These are phyloP conservation scores for Cladosporium cucumerinum DNA, from an alignment of 2,329 filamentous ascomycete species.

Conservation along the genomic window DNA sequence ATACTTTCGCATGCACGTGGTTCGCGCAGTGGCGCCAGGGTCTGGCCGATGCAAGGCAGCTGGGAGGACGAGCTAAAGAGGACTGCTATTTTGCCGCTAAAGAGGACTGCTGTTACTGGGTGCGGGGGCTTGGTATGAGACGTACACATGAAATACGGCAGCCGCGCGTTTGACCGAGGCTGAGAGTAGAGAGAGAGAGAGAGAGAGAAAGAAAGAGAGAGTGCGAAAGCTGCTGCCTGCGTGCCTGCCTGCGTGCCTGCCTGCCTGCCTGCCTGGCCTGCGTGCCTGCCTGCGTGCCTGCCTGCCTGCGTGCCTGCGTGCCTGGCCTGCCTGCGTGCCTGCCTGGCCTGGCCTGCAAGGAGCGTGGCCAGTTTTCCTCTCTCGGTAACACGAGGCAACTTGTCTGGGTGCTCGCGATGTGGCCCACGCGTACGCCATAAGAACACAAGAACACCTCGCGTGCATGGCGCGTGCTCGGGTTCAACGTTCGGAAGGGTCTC, in stretches of 20 bases:
- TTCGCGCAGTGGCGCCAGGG: constrained; percentile 1
- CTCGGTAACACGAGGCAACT: background rate
- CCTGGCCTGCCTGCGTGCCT: too few relatives aligned
- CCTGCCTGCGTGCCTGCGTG: too few relatives aligned
- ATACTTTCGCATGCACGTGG: constrained; percentile 12
- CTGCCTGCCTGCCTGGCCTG: too few relatives aligned
- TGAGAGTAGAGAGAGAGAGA: too few relatives aligned
- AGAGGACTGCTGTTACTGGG: background rate
- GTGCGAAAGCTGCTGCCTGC: background rate
- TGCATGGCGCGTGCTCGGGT: background rate
- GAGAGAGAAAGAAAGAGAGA: too few relatives aligned
- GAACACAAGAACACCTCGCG: background rate
- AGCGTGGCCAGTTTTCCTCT: background rate
- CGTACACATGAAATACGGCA: constrained; percentile 12
- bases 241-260: too few relatives aligned
- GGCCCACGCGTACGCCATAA: constrained; percentile 7
- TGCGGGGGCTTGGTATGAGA: background rate
- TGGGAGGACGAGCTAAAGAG: too few relatives aligned
- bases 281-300: too few relatives aligned
- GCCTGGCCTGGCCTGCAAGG: too few relatives aligned
- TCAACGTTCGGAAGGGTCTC: constrained; percentile 7
- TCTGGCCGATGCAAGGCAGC: constrained; percentile 3
- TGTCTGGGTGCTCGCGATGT: background rate
- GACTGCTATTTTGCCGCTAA: background rate
- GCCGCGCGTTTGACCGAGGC: constrained; percentile 11